phyloP scores from a whole-genome alignment of 2,329 filamentous ascomycete species.

The Torrubiellomyces zombiae region DNA sequence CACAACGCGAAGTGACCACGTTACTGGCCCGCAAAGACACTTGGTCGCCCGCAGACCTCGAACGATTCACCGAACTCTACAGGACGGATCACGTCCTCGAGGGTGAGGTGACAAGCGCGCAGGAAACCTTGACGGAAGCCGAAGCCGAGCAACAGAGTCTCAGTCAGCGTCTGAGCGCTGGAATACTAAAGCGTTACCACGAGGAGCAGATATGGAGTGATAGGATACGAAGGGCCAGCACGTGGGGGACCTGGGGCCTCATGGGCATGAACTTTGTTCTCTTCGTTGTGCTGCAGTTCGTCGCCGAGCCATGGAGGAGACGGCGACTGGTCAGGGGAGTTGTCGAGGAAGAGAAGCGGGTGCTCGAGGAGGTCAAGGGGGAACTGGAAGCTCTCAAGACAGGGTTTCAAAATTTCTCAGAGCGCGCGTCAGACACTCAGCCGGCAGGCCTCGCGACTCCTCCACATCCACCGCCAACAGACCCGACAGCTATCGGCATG shows the following conservation, averaged over 20 bases:
- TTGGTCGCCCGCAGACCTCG: conserved; percentile 75
- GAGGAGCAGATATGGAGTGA: conserved; percentile 99
- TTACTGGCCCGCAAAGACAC: conserved; percentile 85
- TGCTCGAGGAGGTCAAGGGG: conserved; percentile 29
- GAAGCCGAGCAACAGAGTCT: conserved; percentile 71
- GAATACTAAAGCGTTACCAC: conserved; percentile 83
- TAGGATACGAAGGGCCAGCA: conserved; percentile 87
- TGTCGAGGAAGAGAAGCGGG: conserved; percentile 56
- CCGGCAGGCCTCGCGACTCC: conserved; percentile 3
- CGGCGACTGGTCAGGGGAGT: conserved; percentile 66
- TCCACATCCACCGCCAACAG: no score
- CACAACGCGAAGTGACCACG: conserved; percentile 89
- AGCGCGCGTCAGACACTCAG: no score
- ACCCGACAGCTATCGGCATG: no score
- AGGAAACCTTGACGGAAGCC: conserved; percentile 53
- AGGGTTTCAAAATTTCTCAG: no score
- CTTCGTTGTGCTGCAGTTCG: conserved; percentile 71
- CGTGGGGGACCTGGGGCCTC: conserved; percentile 94
- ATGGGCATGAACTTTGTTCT: conserved; percentile 94
- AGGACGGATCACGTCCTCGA: conserved; percentile 87
- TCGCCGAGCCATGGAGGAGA: conserved; percentile 85
- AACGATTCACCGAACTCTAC: conserved; percentile 87
- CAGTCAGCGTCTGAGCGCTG: conserved; percentile 56
- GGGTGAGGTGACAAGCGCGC: conserved; percentile 57
- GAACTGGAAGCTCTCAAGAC: conserved; percentile 22